A percentile compares a stretch with the other conserved stretches of the same genome.
Evolutionary conservation across 2,329 filamentous ascomycete species (phyloP).

Genomic region (Raffaelea ambrosiae): DNA sequence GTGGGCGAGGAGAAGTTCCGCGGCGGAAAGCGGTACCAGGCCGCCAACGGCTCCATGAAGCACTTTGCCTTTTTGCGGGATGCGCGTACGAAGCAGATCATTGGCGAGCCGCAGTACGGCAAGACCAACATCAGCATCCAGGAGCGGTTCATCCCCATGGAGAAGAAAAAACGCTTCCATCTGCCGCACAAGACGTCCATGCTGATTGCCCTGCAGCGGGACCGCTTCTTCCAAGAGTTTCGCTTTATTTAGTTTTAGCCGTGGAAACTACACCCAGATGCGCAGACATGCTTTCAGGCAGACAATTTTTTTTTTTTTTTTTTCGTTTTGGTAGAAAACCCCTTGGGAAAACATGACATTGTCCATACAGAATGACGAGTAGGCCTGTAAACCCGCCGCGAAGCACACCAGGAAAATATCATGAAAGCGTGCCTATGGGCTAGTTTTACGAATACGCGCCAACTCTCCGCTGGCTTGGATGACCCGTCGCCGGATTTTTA

Average conservation of each 20-base stretch:
- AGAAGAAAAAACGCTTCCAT: slow-evolving; percentile 64
- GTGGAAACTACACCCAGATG: too few relatives aligned
- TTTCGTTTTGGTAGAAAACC: too few relatives aligned
- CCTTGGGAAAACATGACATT: too few relatives aligned
- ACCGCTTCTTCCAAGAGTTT: slow-evolving; percentile 55
- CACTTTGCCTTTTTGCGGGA: slow-evolving; percentile 57
- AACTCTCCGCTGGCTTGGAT: too few relatives aligned
- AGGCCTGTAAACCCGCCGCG: too few relatives aligned
- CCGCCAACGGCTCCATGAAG: slow-evolving; percentile 55
- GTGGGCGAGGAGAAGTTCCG: slow-evolving; percentile 52
- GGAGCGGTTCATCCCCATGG: slow-evolving; percentile 65
- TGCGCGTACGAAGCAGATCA: slow-evolving; percentile 45
- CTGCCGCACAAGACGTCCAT: slow-evolving; percentile 64
- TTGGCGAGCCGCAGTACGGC: slow-evolving; percentile 65
- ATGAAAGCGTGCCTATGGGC: too few relatives aligned
- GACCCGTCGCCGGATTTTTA: too few relatives aligned
- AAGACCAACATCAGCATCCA: slow-evolving; percentile 64
- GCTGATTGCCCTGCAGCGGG: slow-evolving; percentile 54
- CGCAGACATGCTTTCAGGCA: too few relatives aligned
- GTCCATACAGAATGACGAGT: too few relatives aligned
- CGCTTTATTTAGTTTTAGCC: slow-evolving; percentile 6
- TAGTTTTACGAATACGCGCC: too few relatives aligned
- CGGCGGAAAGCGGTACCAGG: slow-evolving; percentile 50
- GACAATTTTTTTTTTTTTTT: too few relatives aligned
- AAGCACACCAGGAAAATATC: too few relatives aligned